Conservation (phyloP, 2,329 filamentous ascomycete genomes). For the Xylaria sp. region DNA sequence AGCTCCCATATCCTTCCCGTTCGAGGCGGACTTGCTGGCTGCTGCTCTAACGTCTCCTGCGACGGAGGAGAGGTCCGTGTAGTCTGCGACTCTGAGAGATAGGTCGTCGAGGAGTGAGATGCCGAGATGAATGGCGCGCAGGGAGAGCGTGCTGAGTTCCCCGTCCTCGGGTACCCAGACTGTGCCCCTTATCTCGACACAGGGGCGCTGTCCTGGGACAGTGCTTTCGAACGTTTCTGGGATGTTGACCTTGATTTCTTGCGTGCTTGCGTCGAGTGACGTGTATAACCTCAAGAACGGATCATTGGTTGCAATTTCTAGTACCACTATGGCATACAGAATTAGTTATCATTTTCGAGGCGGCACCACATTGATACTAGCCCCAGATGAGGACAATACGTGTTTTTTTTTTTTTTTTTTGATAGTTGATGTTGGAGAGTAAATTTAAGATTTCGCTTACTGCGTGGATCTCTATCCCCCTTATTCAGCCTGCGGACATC, state of each 20-base stretch:
- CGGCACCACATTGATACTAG: background rate
- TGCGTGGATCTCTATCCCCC: constrained; percentile 48
- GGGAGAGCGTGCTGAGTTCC: constrained; percentile 51
- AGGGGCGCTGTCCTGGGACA: constrained; percentile 50
- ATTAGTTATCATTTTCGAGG: constrained; percentile 1
- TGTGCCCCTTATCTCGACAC: constrained; percentile 60
- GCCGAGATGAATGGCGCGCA: constrained; percentile 52
- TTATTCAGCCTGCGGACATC: constrained; percentile 53
- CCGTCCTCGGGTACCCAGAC: constrained; percentile 57
- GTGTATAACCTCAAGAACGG: constrained; percentile 52
- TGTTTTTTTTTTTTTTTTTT: background rate
- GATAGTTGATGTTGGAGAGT: background rate
- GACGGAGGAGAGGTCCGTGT: constrained; percentile 51
- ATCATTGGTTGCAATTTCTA: constrained; percentile 60
- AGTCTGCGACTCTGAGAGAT: constrained; percentile 49
- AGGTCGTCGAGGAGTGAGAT: constrained; percentile 55
- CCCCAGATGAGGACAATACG: background rate
- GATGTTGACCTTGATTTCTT: constrained; percentile 54
- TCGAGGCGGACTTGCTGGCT: constrained; percentile 43
- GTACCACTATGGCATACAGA: constrained; percentile 46
- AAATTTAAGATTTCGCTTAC: constrained; percentile 22
- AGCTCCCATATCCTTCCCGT: constrained; percentile 32
- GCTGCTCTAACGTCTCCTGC: constrained; percentile 54
- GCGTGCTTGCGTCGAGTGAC: constrained; percentile 49
- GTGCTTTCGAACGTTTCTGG: constrained; percentile 51